Percentiles rank a stretch among this genome's conserved stretches.
Conservation (phyloP, 139 green algal species). For the Auxenochlorella protothecoides region DNA sequence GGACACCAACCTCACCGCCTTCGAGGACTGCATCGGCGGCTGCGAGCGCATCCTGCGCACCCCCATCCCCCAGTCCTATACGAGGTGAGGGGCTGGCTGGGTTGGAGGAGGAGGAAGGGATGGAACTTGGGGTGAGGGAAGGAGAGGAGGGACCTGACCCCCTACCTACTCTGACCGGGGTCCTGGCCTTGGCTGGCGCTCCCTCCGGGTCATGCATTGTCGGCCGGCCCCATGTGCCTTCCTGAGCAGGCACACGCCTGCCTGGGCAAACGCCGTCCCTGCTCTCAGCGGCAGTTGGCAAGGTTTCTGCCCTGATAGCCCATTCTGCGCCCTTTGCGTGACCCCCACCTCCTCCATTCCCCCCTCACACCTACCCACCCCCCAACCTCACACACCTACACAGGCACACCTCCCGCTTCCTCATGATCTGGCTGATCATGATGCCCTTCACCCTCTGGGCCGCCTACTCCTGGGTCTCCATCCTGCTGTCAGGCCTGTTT, state of each 20-base stretch:
- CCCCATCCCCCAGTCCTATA: conserved; percentile 67
- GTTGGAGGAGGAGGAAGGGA: neutral
- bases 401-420: conserved; percentile 68
- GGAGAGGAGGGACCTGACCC: neutral
- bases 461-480: conserved; percentile 43
- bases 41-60: conserved; percentile 68
- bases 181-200: neutral
- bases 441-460: conserved; percentile 47
- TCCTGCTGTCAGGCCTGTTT: conserved; percentile 43
- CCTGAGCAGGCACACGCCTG: no score
- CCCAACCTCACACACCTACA: neutral
- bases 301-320: no score
- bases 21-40: conserved; percentile 51
- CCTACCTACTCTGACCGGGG: neutral
- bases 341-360: no score
- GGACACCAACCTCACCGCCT: conserved; percentile 53
- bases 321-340: no score
- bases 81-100: conserved; percentile 12
- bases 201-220: no score
- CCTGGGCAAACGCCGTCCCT: no score
- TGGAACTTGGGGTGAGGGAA: neutral
- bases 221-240: no score
- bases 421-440: conserved; percentile 30
- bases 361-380: neutral
- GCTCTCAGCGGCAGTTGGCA: no score